A percentile compares a stretch with the other conserved stretches of the same genome.
These are phyloP conservation scores for Kandelia obovata DNA, from an alignment of 345 rosid genomes.

Conservation along the genomic window DNA sequence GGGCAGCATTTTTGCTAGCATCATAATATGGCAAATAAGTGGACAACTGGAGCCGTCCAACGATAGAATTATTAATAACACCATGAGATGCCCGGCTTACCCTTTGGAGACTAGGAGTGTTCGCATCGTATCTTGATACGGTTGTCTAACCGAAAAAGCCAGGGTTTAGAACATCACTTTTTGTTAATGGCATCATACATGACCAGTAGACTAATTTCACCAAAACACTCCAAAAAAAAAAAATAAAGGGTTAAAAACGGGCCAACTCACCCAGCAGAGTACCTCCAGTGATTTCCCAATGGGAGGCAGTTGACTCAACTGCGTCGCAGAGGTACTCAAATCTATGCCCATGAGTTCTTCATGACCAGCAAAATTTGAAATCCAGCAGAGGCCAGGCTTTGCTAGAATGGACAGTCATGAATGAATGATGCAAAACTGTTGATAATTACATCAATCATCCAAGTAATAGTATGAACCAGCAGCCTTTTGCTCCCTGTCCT, in stretches of 20 bases:
- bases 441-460: constrained; percentile 47
- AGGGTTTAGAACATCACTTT: background rate
- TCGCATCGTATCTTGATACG: too few relatives aligned
- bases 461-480: constrained; percentile 94
- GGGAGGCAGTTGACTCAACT: background rate
- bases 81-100: too few relatives aligned
- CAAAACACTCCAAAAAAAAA: background rate
- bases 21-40: too few relatives aligned
- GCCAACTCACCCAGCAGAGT: background rate
- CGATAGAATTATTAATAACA: too few relatives aligned
- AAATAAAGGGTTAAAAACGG: too few relatives aligned
- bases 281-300: background rate
- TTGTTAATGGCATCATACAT: background rate
- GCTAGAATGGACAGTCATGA: background rate
- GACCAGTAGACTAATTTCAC: constrained; percentile 6
- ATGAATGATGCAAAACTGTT: constrained; percentile 5
- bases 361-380: background rate
- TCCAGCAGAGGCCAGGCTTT: background rate
- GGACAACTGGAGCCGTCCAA: too few relatives aligned
- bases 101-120: too few relatives aligned
- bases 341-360: constrained; percentile 8
- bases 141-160: too few relatives aligned
- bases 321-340: background rate
- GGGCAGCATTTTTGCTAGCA: too few relatives aligned
- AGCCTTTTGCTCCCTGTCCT: constrained; percentile 92